These are phyloP conservation scores for Kurtzmaniella quercitrusa DNA, from an alignment of 1,139 yeast species.

Conservation along the genomic window DNA sequence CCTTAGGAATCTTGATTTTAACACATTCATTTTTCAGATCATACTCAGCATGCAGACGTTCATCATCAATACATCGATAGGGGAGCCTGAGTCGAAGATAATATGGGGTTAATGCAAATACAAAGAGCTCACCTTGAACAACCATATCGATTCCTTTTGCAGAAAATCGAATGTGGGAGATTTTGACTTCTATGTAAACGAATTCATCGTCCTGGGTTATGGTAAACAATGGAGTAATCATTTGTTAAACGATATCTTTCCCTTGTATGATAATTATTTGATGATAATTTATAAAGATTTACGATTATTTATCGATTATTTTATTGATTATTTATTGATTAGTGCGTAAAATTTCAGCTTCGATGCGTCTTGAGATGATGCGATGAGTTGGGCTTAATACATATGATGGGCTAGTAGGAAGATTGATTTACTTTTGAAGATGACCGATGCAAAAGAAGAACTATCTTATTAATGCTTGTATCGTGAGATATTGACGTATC, in stretches of 20 bases:
- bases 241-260: slow-evolving; percentile 18
- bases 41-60: slow-evolving; percentile 57
- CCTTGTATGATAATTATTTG: background rate
- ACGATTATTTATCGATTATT: no score
- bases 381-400: background rate
- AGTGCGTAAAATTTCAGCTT: background rate
- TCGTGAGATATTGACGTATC: no score
- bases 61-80: slow-evolving; percentile 65
- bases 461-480: no score
- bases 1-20: slow-evolving; percentile 58
- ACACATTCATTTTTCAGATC: slow-evolving; percentile 50
- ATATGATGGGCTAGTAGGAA: background rate
- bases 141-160: slow-evolving; percentile 72
- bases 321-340: background rate
- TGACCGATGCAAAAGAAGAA: no score
- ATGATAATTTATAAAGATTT: no score
- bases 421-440: background rate
- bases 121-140: slow-evolving; percentile 66
- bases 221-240: slow-evolving; percentile 86
- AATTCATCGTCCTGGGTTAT: slow-evolving; percentile 75
- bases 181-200: slow-evolving; percentile 53
- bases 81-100: slow-evolving; percentile 81
- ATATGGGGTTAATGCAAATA: slow-evolving; percentile 86
- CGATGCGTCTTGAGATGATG: background rate
- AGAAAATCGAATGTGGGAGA: slow-evolving; percentile 64